Conservation (phyloP, 2,329 filamentous ascomycete genomes). For the Alternaria brassicae region DNA sequence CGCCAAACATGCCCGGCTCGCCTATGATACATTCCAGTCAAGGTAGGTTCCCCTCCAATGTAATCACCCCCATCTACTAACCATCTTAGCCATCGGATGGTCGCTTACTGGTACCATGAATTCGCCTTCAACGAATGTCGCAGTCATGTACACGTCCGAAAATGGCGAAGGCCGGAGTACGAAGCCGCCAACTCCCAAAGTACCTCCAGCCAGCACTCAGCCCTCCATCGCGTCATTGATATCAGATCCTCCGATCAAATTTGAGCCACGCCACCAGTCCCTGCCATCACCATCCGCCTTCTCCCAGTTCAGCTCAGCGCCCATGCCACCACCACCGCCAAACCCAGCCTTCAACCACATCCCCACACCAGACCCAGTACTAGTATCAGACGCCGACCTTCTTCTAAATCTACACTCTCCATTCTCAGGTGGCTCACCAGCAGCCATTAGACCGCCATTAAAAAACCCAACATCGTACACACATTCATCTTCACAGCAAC, state of each 20-base stretch:
- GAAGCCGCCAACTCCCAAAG: constrained; percentile 31
- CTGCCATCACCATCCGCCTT: constrained; percentile 34
- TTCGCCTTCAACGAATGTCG: constrained; percentile 82
- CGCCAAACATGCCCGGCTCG: constrained; percentile 51
- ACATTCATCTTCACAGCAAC: constrained; percentile 22
- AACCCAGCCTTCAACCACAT: constrained; percentile 31
- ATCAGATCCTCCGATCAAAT: constrained; percentile 38
- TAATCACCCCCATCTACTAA: constrained; percentile 14
- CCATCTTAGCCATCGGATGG: constrained; percentile 72
- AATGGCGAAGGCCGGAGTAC: constrained; percentile 35
- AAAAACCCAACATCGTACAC: constrained; percentile 28
- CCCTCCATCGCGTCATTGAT: constrained; percentile 44
- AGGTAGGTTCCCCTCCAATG: constrained; percentile 48
- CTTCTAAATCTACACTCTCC: constrained; percentile 60
- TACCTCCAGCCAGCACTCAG: constrained; percentile 27
- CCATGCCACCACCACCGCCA: constrained; percentile 46
- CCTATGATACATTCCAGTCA: constrained; percentile 60
- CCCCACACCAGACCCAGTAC: constrained; percentile 39
- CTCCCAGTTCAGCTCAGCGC: constrained; percentile 35
- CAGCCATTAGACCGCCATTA: constrained; percentile 18
- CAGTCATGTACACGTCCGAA: constrained; percentile 75
- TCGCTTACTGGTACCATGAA: constrained; percentile 88
- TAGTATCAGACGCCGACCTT: constrained; percentile 57
- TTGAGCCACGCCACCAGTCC: constrained; percentile 31
- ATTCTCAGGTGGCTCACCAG: constrained; percentile 43